These are phyloP conservation scores for Coniochaeta ligniaria DNA, from an alignment of 2,329 filamentous ascomycete species.

Conservation along the genomic window DNA sequence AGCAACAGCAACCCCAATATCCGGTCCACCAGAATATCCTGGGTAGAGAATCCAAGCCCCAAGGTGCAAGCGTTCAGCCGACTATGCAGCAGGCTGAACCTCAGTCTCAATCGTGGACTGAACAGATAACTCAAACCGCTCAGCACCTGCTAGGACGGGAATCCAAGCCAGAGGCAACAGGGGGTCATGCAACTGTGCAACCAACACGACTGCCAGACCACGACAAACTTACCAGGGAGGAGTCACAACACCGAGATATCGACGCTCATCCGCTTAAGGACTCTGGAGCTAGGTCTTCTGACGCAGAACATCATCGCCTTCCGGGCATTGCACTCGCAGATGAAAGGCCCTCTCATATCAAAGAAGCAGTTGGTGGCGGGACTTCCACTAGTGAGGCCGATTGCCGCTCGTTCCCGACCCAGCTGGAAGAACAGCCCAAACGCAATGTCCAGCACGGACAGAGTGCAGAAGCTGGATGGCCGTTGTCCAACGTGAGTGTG, in stretches of 20 bases:
- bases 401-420: not conserved
- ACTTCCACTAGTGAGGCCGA: constrained; percentile 6
- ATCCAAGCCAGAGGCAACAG: too few species aligned
- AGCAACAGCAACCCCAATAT: not conserved
- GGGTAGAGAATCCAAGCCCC: too few species aligned
- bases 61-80: too few species aligned
- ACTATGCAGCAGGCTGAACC: not conserved
- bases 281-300: constrained; percentile 8
- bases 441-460: not conserved
- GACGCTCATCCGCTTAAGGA: constrained; percentile 11
- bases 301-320: constrained; percentile 1
- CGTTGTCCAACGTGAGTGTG: not conserved
- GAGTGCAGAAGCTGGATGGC: not conserved
- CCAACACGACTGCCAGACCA: not conserved
- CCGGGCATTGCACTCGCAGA: not conserved
- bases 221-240: not conserved
- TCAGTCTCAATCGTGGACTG: not conserved
- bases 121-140: not conserved
- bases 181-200: too few species aligned
- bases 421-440: not conserved
- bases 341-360: not conserved
- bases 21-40: not conserved
- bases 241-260: constrained; percentile 5
- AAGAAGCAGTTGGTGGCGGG: constrained; percentile 9
- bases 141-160: not conserved